phyloP scores from a whole-genome alignment of 2,329 filamentous ascomycete genomes.

The Decorospora gaudefroyi region DNA sequence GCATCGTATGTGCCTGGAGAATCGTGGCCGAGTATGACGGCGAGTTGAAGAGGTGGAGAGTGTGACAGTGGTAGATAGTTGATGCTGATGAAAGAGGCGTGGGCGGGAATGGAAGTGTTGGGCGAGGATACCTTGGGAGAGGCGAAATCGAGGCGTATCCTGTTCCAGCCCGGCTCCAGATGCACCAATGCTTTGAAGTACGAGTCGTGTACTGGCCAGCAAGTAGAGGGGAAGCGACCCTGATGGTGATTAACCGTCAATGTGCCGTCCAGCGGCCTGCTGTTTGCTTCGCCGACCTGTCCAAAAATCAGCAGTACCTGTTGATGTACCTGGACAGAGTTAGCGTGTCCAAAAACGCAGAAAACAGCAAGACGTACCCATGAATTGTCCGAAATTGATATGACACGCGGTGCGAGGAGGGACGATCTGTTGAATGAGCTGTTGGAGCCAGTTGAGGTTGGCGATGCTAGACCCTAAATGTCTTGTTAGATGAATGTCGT shows the following conservation, averaged over 20 bases:
- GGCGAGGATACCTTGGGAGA: constrained; percentile 78
- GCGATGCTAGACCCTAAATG: constrained; percentile 57
- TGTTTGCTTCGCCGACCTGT: constrained; percentile 72
- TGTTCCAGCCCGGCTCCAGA: constrained; percentile 88
- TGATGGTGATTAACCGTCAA: constrained; percentile 80
- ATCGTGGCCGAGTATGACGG: constrained; percentile 84
- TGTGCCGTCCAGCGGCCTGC: constrained; percentile 73
- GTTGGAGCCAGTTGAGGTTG: constrained; percentile 54
- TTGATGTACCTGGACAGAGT: constrained; percentile 73
- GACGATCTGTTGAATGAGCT: constrained; percentile 65
- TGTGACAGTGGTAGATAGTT: constrained; percentile 83
- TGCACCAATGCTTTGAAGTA: constrained; percentile 92
- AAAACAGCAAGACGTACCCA: constrained; percentile 66
- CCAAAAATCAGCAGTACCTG: constrained; percentile 84
- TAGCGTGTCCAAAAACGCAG: constrained; percentile 8
- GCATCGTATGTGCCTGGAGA: constrained; percentile 86
- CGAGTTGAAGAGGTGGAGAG: constrained; percentile 83
- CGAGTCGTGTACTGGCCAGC: constrained; percentile 86
- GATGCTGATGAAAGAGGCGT: constrained; percentile 78
- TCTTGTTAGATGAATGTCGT: constrained; percentile 6
- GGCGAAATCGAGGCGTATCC: constrained; percentile 82
- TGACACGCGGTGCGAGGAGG: constrained; percentile 77
- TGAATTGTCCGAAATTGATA: constrained; percentile 78
- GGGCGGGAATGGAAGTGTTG: constrained; percentile 68
- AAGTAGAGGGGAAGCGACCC: constrained; percentile 78